Conservation (phyloP, 2,329 filamentous ascomycete genomes). For the Pseudocercospora eumusae region DNA sequence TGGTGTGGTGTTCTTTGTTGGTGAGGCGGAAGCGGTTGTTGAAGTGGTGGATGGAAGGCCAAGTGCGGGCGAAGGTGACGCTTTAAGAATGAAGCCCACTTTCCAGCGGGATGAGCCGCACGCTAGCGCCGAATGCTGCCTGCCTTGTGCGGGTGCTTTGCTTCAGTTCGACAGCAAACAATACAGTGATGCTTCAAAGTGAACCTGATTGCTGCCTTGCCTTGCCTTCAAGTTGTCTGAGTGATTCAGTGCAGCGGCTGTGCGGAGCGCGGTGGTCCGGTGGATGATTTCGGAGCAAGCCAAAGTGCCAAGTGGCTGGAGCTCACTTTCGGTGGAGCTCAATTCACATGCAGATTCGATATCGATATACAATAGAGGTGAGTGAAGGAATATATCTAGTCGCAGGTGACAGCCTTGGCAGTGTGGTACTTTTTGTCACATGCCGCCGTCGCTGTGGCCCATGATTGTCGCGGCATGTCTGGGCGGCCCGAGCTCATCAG, state of each 20-base stretch:
- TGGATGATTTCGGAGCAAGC: neutral
- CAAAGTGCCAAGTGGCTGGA: no score
- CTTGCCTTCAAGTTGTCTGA: no score
- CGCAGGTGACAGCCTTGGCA: neutral
- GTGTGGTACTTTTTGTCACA: neutral
- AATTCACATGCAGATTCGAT: neutral
- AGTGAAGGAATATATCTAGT: neutral
- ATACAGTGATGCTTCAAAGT: neutral
- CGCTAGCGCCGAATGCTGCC: constrained; percentile 2
- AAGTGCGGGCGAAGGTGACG: constrained; percentile 1
- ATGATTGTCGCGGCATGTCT: neutral
- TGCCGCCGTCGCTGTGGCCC: neutral
- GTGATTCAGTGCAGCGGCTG: neutral
- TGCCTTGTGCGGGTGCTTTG: neutral
- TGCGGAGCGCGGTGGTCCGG: neutral
- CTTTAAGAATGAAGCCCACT: neutral
- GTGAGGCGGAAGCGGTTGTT: constrained; percentile 8
- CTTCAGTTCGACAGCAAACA: neutral
- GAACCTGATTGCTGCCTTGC: constrained; percentile 5
- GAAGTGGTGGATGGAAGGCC: constrained; percentile 7
- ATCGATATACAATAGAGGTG: neutral
- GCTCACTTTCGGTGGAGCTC: neutral
- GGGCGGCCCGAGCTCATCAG: constrained; percentile 3
- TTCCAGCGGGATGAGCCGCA: neutral
- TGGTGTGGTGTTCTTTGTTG: constrained; percentile 16